A percentile compares a stretch with the other conserved stretches of the same genome.
phyloP scores from a whole-genome alignment of 202 grass and related monocot species.

The Cymbopogon flexuosus region DNA sequence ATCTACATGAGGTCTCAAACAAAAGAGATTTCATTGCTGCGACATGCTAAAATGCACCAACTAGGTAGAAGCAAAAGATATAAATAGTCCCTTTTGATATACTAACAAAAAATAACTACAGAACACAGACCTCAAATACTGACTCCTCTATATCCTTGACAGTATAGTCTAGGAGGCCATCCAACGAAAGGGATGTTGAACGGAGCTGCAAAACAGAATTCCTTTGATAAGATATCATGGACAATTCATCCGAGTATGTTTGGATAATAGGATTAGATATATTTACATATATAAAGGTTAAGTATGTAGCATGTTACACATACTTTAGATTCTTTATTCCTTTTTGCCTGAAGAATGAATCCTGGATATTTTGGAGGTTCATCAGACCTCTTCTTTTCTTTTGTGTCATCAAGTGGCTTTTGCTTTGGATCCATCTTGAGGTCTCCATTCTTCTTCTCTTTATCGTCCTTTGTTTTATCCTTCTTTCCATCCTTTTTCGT shows the following conservation, averaged over 20 bases:
- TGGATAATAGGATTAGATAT: not conserved
- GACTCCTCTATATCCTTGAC: constrained; percentile 86
- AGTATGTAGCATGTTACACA: constrained; percentile 16
- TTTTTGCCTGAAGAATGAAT: constrained; percentile 73
- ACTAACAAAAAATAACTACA: constrained; percentile 22
- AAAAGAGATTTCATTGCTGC: not conserved
- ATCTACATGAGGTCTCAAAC: not conserved
- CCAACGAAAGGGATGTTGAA: constrained; percentile 72
- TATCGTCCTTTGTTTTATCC: constrained; percentile 54
- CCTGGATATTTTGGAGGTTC: constrained; percentile 85
- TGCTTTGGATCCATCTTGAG: constrained; percentile 48
- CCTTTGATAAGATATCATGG: not conserved
- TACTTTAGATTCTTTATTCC: constrained; percentile 85
- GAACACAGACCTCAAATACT: constrained; percentile 79
- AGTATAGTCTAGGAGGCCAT: constrained; percentile 90
- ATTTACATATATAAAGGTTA: not conserved
- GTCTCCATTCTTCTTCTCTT: constrained; percentile 55
- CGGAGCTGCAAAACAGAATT: constrained; percentile 57
- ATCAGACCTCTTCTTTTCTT: constrained; percentile 61
- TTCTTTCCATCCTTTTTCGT: constrained; percentile 46
- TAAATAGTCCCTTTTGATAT: not conserved
- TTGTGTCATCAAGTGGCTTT: constrained; percentile 49
- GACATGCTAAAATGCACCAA: not conserved
- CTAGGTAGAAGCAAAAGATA: not conserved
- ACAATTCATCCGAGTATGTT: not conserved